Base-by-base conservation (phyloP, 2,329 filamentous ascomycete genomes). In the Phoma sp. region DNA sequence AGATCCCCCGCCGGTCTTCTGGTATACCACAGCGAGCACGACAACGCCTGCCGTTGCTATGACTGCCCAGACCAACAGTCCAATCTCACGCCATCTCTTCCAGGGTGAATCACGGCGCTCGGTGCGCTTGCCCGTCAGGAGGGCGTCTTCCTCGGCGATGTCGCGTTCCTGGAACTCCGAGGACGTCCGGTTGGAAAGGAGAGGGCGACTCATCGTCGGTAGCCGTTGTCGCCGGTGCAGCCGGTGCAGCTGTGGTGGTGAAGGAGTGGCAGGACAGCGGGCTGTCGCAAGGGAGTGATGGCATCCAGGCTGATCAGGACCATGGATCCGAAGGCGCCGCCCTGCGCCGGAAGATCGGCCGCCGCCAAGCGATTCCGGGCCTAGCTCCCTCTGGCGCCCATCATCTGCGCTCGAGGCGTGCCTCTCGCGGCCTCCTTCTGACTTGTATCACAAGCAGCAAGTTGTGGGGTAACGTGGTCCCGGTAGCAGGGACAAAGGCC, bases 61-160 rank as follows among this genome's bases (percentile, higher is more conserved):
- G 14, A 95, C 76, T 5, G 92, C 92, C 92, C 93, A 96, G 42
- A 84, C 77, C 71, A 96, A 93, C 59, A 96, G 78, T 20, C 88
- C 84, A 46, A 90, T 75, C 72, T 97, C 91, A 57, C 89, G 85
- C 85, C 86, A 89, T 69, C 83, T 81, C 50, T 84, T 73, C 74
- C 84, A 84, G 46, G 66, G 61, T 53, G 42, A 43, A 47, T 36
- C 43, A 59, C 25, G 49, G 47, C 62, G 67, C 48, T 57, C 60
- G 20, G 65, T 74, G 43, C 69, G 74, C 66, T 86, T 74, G 60
- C 87, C 81, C 30, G 86, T 83, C 52, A 87, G 74, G 55, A 89
- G 76, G 34, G 84, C 83, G 66, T 88, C 83, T 74, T 87, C 85
- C 73, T 87, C 85, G 60, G 83, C 83, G 39, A 81, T 80, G 60